phyloP scores from a whole-genome alignment of 2,329 filamentous ascomycete genomes.

The Beauveria varroae region DNA sequence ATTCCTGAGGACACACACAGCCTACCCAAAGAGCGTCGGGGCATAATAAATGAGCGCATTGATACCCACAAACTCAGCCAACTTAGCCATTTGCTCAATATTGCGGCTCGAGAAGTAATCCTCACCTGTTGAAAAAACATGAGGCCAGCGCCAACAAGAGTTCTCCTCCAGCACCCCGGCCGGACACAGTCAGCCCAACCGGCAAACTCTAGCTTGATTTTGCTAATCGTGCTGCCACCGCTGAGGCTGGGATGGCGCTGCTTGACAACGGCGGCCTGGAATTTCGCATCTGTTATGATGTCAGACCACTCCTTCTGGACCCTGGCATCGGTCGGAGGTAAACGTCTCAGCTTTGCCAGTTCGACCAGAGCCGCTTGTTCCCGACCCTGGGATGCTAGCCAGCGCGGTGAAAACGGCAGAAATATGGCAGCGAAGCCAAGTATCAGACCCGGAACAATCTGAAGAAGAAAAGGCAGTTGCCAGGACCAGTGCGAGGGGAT shows the following conservation, averaged over 20 bases:
- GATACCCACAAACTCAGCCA: constrained; percentile 16
- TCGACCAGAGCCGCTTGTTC: constrained; percentile 18
- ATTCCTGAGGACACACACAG: not conserved
- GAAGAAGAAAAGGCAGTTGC: constrained; percentile 23
- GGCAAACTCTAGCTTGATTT: constrained; percentile 38
- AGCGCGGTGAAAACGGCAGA: constrained; percentile 22
- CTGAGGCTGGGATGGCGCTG: constrained; percentile 28
- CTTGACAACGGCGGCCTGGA: constrained; percentile 21
- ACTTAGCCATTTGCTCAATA: not conserved
- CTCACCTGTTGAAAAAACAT: constrained; percentile 52
- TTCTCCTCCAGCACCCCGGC: constrained; percentile 38
- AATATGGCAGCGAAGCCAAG: constrained; percentile 20
- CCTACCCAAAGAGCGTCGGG: constrained; percentile 45
- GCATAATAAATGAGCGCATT: constrained; percentile 49
- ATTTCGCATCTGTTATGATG: constrained; percentile 19
- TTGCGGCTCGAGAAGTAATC: not conserved
- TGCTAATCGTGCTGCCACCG: constrained; percentile 24
- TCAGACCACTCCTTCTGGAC: constrained; percentile 20
- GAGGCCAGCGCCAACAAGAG: constrained; percentile 38
- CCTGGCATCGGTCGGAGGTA: constrained; percentile 16
- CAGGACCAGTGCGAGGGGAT: constrained; percentile 21
- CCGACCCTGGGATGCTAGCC: constrained; percentile 20
- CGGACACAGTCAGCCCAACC: constrained; percentile 43
- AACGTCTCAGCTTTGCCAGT: constrained; percentile 17
- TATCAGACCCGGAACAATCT: constrained; percentile 21